Evolutionary conservation across 441 rosid genomes (phyloP), one percentile per base, ranked within the genome.

Genomic region (Brassica hybrid): DNA sequence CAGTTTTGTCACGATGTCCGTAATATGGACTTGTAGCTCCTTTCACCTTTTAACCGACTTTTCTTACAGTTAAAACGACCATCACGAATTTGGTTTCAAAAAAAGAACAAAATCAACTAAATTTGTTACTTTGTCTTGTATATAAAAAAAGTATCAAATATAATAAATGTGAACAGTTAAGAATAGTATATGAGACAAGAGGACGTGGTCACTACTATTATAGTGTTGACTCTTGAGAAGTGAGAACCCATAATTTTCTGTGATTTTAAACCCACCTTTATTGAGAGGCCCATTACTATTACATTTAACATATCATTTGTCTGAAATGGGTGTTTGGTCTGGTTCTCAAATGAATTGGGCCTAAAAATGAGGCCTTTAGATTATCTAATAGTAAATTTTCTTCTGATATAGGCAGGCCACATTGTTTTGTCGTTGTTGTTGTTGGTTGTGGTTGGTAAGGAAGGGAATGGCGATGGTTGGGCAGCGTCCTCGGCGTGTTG

Each of bases 1-100:
- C 56, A 73, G 27, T 79, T 79, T 79, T 68, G 78, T 73, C 78
- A 79, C 75, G 58, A 16, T 23, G 48, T 60, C 81, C 59, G 66
- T 73, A n/a, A 41, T 52, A 16, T 52, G 7, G 18, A 52, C 21
- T 62, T 32, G 6, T 30, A 50, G 12, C 23, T 3, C 19, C 60
- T 19, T 27, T 59, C 52, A 59, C 52, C 63, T 60, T 67, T 27
- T 21, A 21, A 3, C 61, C 36, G 62, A 61, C 50, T 50, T 52
- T 68, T 76, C 34, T 23, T 69, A 30, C 54, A 34, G 11, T 69
- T 62, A 14, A 52, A 5, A n/a, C 54, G 54, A 48, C 54, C 56
- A 2, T 50, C 6, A 14, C 21, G 21, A 16, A 52, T 52, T 7
- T 52, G 58, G 58, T 52, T 52, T 52, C 58, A 16, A 16, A 16